phyloP scores from a whole-genome alignment of 192 early-diverging fungal species.

The Kappamyces sp. region DNA sequence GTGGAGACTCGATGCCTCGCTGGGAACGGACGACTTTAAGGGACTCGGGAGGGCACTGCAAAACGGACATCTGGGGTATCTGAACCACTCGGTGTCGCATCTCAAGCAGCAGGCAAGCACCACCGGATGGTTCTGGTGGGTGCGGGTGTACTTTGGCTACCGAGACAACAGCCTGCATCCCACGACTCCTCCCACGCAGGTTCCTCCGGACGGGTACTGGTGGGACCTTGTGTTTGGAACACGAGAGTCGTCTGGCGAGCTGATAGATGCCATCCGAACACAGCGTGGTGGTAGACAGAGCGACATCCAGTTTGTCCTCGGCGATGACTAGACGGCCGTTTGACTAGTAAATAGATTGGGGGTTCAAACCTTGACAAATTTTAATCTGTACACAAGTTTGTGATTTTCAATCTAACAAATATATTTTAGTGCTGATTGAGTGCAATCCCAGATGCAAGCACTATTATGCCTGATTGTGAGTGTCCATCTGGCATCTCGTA shows the following conservation, averaged over 20 bases:
- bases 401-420: no score
- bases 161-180: not conserved
- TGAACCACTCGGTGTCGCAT: conserved; percentile 30
- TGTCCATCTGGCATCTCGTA: no score
- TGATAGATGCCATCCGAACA: conserved; percentile 31
- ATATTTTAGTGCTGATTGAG: no score
- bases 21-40: conserved; percentile 22
- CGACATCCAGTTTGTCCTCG: conserved; percentile 27
- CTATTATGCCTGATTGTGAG: no score
- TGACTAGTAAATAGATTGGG: no score
- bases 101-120: conserved; percentile 23
- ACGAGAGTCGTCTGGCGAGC: conserved; percentile 40
- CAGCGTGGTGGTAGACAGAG: conserved; percentile 27
- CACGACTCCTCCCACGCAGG: conserved; percentile 8
- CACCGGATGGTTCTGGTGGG: conserved; percentile 52
- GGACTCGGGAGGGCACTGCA: conserved; percentile 18
- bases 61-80: conserved; percentile 32
- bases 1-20: conserved; percentile 32
- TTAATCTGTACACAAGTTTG: no score
- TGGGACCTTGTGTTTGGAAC: conserved; percentile 46
- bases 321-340: conserved; percentile 25
- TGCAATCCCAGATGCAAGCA: no score
- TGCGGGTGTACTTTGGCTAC: conserved; percentile 31
- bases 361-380: no score
- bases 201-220: conserved; percentile 22